phyloP scores from a whole-genome alignment of 441 rosid species.

The Bocquillonia castaneifolia region DNA sequence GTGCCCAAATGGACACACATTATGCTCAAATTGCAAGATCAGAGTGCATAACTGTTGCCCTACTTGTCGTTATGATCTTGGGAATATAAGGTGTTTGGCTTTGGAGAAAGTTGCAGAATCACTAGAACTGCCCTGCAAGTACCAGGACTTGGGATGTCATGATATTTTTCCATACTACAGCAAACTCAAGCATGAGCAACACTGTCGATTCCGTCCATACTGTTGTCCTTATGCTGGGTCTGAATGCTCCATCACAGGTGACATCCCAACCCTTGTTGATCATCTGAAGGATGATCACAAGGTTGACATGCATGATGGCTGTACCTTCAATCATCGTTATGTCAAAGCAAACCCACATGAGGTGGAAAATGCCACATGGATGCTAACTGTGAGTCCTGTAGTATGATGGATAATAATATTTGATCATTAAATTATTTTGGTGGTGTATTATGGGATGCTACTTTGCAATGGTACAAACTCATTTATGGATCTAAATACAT shows the following conservation, averaged over 20 bases:
- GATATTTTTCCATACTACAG: constrained; percentile 67
- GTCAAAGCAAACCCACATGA: constrained; percentile 71
- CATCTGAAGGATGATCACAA: constrained; percentile 70
- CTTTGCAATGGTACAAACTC: background rate
- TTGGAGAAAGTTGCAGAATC: constrained; percentile 76
- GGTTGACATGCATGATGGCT: constrained; percentile 70
- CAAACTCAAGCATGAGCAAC: constrained; percentile 65
- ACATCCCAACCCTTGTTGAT: constrained; percentile 51
- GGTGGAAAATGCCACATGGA: constrained; percentile 77
- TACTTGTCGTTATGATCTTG: constrained; percentile 69
- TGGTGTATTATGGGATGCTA: background rate
- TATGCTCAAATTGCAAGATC: constrained; percentile 63
- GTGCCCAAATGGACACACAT: constrained; percentile 75
- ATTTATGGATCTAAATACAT: background rate
- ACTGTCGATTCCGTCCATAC: constrained; percentile 56
- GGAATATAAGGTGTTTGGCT: constrained; percentile 70
- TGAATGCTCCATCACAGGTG: constrained; percentile 61
- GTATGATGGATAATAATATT: background rate
- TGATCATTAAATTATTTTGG: background rate
- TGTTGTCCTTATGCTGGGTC: constrained; percentile 72
- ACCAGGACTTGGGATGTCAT: constrained; percentile 53
- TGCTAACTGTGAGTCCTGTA: constrained; percentile 50
- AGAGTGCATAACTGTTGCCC: constrained; percentile 70
- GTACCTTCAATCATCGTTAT: constrained; percentile 72
- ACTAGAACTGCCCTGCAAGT: constrained; percentile 63